Conservation (phyloP, 352 stramenopile genomes). For the Pythium scleroteichum region DNA sequence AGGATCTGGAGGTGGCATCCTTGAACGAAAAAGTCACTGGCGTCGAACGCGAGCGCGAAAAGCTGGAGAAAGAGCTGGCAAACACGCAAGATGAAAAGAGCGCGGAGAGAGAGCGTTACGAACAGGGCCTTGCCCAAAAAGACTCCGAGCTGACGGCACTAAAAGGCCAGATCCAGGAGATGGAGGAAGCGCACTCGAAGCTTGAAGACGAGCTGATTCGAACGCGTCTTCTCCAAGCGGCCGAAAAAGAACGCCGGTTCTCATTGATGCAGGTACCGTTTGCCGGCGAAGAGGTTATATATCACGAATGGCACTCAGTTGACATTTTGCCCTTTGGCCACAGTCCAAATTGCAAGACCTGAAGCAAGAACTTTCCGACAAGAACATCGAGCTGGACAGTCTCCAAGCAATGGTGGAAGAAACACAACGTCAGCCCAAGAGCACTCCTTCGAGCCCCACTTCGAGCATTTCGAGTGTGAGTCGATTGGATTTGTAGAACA, state of each 20-base stretch:
- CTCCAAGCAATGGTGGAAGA: neutral
- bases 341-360: neutral
- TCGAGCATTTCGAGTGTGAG: constrained; percentile 1
- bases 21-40: neutral
- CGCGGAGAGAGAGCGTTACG: neutral
- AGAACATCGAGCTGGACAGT: constrained; percentile 43
- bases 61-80: neutral
- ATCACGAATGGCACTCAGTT: neutral
- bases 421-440: neutral
- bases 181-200: neutral
- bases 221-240: no score
- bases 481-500: neutral
- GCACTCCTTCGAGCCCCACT: constrained; percentile 4
- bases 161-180: neutral
- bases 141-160: no score
- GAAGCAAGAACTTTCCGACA: constrained; percentile 3
- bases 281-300: no score
- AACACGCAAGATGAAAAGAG: neutral
- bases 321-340: neutral
- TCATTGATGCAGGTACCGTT: no score
- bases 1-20: neutral
- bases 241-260: no score
- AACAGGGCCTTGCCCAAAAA: neutral
- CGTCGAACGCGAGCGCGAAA: constrained; percentile 1
- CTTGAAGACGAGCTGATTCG: neutral